phyloP scores from a whole-genome alignment of 768 basidiomycete species.

The Russula vinacea region DNA sequence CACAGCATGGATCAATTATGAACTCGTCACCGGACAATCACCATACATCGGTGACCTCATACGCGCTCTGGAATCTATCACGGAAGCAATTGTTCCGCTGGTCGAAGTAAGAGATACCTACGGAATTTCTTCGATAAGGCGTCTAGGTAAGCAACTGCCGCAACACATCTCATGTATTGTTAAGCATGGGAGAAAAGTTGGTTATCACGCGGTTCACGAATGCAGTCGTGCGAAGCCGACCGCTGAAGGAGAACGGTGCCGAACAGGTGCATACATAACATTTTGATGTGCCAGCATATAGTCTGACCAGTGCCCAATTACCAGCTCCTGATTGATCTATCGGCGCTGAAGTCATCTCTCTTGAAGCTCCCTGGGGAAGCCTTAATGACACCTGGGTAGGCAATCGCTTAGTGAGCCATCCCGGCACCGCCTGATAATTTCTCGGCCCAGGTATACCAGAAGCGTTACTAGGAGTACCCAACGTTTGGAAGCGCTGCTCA shows the following conservation, averaged over 20 bases:
- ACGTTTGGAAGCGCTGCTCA: slow-evolving; percentile 85
- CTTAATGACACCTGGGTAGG: slow-evolving; percentile 53
- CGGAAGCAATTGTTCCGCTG: slow-evolving; percentile 71
- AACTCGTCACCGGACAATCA: slow-evolving; percentile 85
- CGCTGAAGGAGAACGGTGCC: slow-evolving; percentile 88
- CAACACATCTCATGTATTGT: background rate
- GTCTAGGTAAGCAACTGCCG: slow-evolving; percentile 57
- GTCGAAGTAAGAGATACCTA: slow-evolving; percentile 95
- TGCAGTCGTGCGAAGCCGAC: slow-evolving; percentile 83
- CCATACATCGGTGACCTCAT: slow-evolving; percentile 76
- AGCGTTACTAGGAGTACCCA: slow-evolving; percentile 77
- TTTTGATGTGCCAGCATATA: slow-evolving; percentile 3
- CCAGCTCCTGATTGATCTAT: slow-evolving; percentile 87
- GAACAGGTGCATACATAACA: slow-evolving; percentile 75
- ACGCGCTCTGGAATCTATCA: slow-evolving; percentile 67
- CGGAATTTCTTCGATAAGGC: slow-evolving; percentile 93
- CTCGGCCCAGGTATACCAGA: slow-evolving; percentile 64
- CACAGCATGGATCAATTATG: slow-evolving; percentile 72
- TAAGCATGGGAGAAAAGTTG: slow-evolving; percentile 45
- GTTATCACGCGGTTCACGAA: slow-evolving; percentile 86
- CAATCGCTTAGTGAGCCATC: background rate
- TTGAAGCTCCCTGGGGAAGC: slow-evolving; percentile 78
- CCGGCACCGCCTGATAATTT: slow-evolving; percentile 20
- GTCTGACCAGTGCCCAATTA: slow-evolving; percentile 23
- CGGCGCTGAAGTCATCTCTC: slow-evolving; percentile 78